These are phyloP conservation scores for Coemansia sp. DNA, from an alignment of 192 early-diverging fungal genomes.

Conservation along the genomic window DNA sequence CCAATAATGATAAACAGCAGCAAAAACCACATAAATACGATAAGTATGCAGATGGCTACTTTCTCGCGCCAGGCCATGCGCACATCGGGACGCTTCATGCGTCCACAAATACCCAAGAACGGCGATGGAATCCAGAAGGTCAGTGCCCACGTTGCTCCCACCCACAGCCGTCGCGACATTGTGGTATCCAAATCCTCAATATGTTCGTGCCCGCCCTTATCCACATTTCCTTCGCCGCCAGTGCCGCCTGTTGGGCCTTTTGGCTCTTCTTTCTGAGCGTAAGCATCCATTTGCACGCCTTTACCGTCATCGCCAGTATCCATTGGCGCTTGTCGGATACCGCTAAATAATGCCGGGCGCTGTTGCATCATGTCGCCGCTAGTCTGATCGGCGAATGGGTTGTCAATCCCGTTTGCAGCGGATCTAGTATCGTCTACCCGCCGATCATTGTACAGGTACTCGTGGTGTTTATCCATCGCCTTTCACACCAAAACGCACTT, in stretches of 20 bases:
- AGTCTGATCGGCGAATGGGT: constrained; percentile 38
- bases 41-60: constrained; percentile 77
- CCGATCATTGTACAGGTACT: constrained; percentile 25
- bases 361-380: not conserved
- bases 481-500: not conserved
- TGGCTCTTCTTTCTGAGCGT: constrained; percentile 16
- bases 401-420: constrained; percentile 13
- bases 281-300: constrained; percentile 22
- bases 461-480: constrained; percentile 28
- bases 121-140: constrained; percentile 43
- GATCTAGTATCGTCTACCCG: constrained; percentile 18
- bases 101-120: constrained; percentile 21
- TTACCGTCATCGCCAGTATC: constrained; percentile 12
- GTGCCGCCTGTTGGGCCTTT: constrained; percentile 23
- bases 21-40: constrained; percentile 71
- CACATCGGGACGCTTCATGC: constrained; percentile 85
- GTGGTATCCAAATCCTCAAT: constrained; percentile 39
- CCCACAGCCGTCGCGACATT: constrained; percentile 33
- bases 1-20: constrained; percentile 88
- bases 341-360: constrained; percentile 3
- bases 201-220: constrained; percentile 32
- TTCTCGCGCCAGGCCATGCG: constrained; percentile 97
- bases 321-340: not conserved
- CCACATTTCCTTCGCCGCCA: constrained; percentile 45
- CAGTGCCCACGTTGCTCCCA: constrained; percentile 29